Conservation (phyloP, 2,329 filamentous ascomycete genomes). For the Knufia fluminis region DNA sequence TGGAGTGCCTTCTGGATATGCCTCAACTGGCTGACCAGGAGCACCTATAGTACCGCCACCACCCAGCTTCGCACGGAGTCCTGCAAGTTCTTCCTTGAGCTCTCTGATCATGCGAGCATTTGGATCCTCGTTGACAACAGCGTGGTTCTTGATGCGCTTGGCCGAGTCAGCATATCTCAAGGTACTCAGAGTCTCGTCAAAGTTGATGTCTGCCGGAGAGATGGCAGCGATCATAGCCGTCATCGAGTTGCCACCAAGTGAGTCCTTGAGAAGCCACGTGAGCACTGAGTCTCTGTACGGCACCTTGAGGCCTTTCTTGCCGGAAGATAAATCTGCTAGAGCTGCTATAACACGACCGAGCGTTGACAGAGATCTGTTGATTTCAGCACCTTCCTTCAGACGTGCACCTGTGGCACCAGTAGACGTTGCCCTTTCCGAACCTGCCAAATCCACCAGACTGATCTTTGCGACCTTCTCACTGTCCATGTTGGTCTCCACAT, state of each 20-base stretch:
- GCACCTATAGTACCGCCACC: slow-evolving; percentile 42
- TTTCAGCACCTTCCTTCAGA: slow-evolving; percentile 94
- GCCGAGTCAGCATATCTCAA: slow-evolving; percentile 94
- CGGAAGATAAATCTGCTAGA: slow-evolving; percentile 78
- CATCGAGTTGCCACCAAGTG: slow-evolving; percentile 95
- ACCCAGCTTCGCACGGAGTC: slow-evolving; percentile 77
- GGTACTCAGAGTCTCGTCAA: slow-evolving; percentile 93
- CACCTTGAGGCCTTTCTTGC: slow-evolving; percentile 72
- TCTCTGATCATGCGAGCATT: slow-evolving; percentile 99
- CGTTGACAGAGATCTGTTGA: slow-evolving; percentile 93
- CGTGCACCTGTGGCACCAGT: slow-evolving; percentile 93
- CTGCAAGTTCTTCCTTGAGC: slow-evolving; percentile 83
- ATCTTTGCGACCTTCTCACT: slow-evolving; percentile 98
- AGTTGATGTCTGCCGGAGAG: slow-evolving; percentile 97
- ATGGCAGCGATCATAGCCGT: slow-evolving; percentile 99
- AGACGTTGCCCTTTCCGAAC: slow-evolving; percentile 93
- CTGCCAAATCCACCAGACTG: slow-evolving; percentile 92
- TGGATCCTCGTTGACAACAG: slow-evolving; percentile 96
- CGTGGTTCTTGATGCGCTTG: slow-evolving; percentile 99
- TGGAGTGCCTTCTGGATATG: slow-evolving; percentile 87
- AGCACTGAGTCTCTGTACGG: slow-evolving; percentile 95
- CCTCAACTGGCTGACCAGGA: slow-evolving; percentile 53
- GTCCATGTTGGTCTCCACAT: slow-evolving; percentile 89
- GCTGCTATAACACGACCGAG: slow-evolving; percentile 95
- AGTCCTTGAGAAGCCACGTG: slow-evolving; percentile 96